These are phyloP conservation scores for Lignosus rhinocerotis DNA, from an alignment of 1,284 basidiomycete genomes.

Conservation along the genomic window DNA sequence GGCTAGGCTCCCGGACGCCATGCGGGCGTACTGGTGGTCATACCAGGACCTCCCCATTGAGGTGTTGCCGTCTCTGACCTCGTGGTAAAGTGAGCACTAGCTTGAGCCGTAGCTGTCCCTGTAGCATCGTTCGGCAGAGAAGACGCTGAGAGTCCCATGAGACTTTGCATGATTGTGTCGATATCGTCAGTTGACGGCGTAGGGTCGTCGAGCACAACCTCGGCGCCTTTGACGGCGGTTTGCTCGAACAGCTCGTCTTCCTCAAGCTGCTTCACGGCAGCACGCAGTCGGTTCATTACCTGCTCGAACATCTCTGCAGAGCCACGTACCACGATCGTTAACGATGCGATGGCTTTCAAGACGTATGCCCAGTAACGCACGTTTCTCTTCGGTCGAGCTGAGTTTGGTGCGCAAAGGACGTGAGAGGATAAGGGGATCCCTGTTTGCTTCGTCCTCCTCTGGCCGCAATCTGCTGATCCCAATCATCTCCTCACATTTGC, in stretches of 20 bases:
- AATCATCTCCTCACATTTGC: conserved; percentile 50
- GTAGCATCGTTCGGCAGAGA: neutral
- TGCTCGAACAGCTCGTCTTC: conserved; percentile 69
- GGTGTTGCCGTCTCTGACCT: conserved; percentile 21
- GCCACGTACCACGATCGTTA: neutral
- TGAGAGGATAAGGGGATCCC: conserved; percentile 30
- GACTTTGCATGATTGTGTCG: conserved; percentile 62
- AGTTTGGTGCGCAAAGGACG: conserved; percentile 19
- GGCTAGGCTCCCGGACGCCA: neutral
- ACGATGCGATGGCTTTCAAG: neutral
- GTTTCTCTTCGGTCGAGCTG: conserved; percentile 38
- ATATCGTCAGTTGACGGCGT: conserved; percentile 54
- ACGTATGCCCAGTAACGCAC: conserved; percentile 35
- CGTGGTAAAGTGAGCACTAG: conserved; percentile 6
- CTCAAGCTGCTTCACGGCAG: conserved; percentile 54
- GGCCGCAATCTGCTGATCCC: conserved; percentile 42
- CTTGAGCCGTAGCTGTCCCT: neutral
- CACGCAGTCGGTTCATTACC: conserved; percentile 53
- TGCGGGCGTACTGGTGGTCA: neutral
- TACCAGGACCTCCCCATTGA: conserved; percentile 9
- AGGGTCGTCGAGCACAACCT: conserved; percentile 49
- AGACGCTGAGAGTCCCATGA: conserved; percentile 40
- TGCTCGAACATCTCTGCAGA: conserved; percentile 42
- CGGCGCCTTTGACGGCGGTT: conserved; percentile 55
- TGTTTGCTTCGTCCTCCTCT: conserved; percentile 46